Evolutionary conservation across 2,329 filamentous ascomycete species (phyloP), one percentile per base, ranked within the genome.

Genomic region (Sporothrix luriei): DNA sequence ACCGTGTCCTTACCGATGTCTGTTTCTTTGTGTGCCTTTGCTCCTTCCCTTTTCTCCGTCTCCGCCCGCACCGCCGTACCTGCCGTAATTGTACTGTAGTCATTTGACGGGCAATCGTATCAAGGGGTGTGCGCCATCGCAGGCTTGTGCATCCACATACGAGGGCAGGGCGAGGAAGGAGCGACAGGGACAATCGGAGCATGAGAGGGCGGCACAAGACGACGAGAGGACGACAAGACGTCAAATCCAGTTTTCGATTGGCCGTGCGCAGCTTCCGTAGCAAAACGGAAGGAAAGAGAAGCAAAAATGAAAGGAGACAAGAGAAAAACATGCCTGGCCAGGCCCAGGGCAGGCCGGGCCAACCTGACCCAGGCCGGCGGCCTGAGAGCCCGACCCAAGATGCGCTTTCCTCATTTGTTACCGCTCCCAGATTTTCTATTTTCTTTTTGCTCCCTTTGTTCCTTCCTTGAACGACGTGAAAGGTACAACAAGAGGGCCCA

Each of bases 371-470:
- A 52, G 16, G 33, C 19, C 49, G 24, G 9, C 11, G 40, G 40
- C 40, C 40, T 43, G 52, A 21, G 54, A 38, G 21, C 38, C 61
- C 29, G 61, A n/a, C 61, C 59, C 61, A 48, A 33, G 64, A 66
- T 57, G 65, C 65, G 43, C 64, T 49, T 66, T 66, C 64, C 49
- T 66, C 26, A 46, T 46, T 55, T 52, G 62, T 40, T 65, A 46
- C 62, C 29, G 21, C 19, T 21, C 24, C 24, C 59, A 62, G 59
- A n/a, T 7, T 33, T 6, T 33, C 33, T 5, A 7, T 7, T 33
- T 33, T 33, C 59, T 48, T 49, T 51, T 51, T 48, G 54, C 29
- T 43, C 62, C 33, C 26, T 26, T 57, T 26, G n/a, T 57, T 33
- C 52, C 40, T 59, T 40, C 51, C 14, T 43, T 33, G 61, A 14